Percentiles rank a stretch among this genome's conserved stretches.
Conservation (phyloP, 176 grass and related monocot species). For the Oryza longistaminata region DNA sequence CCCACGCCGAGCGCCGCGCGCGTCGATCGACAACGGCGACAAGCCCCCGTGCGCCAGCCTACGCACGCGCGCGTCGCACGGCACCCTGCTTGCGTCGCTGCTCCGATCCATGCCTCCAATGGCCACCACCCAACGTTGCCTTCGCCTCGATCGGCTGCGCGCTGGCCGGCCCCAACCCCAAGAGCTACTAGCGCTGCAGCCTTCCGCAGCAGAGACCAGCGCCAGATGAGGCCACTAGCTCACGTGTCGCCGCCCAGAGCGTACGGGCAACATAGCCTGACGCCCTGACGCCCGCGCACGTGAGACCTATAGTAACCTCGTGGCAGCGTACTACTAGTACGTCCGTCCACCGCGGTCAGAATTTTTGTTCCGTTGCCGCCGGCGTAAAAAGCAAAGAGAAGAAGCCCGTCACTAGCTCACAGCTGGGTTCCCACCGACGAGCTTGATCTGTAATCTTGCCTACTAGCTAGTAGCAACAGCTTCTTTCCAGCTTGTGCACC, state of each 20-base stretch:
- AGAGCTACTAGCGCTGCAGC: background rate
- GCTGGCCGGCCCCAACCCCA: too few relatives aligned
- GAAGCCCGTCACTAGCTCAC: too few relatives aligned
- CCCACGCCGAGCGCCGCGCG: too few relatives aligned
- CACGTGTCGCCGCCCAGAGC: constrained; percentile 4
- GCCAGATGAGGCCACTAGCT: background rate
- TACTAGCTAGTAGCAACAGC: too few relatives aligned
- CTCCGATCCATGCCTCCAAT: background rate
- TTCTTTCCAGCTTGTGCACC: constrained; percentile 14
- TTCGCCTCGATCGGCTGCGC: too few relatives aligned
- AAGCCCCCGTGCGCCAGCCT: background rate
- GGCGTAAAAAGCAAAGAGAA: background rate
- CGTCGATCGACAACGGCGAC: background rate
- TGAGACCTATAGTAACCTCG: constrained; percentile 7
- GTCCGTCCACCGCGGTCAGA: background rate
- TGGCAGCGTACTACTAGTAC: too few relatives aligned
- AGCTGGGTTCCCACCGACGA: background rate
- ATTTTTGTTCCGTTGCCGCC: background rate
- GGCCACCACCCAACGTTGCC: too few relatives aligned
- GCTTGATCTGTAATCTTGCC: background rate
- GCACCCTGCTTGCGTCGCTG: too few relatives aligned
- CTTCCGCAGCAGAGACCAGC: background rate
- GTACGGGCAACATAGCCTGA: background rate
- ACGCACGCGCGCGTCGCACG: background rate
- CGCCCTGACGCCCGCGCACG: constrained; percentile 20